A percentile compares a stretch with the other conserved stretches of the same genome.
Evolutionary conservation across 106 monocot genomes (phyloP).

Genomic region (Iris macrosiphon): DNA sequence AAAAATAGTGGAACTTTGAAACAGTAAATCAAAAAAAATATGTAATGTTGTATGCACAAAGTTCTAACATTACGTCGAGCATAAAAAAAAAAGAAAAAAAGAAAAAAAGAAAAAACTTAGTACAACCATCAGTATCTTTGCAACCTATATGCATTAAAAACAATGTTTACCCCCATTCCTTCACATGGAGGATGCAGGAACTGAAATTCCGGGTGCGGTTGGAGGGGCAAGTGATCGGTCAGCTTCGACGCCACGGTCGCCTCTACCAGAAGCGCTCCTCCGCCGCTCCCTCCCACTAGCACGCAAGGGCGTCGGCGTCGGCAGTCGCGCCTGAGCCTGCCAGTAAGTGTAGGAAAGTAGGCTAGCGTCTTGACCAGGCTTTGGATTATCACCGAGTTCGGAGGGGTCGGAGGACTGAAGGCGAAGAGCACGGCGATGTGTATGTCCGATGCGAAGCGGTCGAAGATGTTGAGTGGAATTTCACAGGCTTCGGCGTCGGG

Average conservation of each 20-base stretch:
- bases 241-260: conserved; percentile 15
- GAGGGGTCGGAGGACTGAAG: conserved; percentile 22
- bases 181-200: conserved; percentile 30
- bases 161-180: not conserved
- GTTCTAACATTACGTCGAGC: too few species aligned
- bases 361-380: conserved; percentile 11
- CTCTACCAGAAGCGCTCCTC: conserved; percentile 35
- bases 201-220: conserved; percentile 3
- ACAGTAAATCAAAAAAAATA: too few species aligned
- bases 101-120: too few species aligned
- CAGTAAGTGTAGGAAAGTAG: conserved; percentile 13
- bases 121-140: too few species aligned
- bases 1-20: too few species aligned
- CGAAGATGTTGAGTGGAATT: conserved; percentile 31
- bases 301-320: not conserved
- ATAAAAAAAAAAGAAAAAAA: too few species aligned
- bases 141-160: too few species aligned
- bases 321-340: not conserved
- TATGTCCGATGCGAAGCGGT: conserved; percentile 19
- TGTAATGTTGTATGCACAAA: too few species aligned
- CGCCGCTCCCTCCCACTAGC: conserved; percentile 16
- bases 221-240: conserved; percentile 13
- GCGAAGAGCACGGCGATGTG: conserved; percentile 24
- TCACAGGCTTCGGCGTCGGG: not conserved
- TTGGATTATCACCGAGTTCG: conserved; percentile 10